Conservation (phyloP, 169 alveolate species). For the Perkinsus olseni region DNA sequence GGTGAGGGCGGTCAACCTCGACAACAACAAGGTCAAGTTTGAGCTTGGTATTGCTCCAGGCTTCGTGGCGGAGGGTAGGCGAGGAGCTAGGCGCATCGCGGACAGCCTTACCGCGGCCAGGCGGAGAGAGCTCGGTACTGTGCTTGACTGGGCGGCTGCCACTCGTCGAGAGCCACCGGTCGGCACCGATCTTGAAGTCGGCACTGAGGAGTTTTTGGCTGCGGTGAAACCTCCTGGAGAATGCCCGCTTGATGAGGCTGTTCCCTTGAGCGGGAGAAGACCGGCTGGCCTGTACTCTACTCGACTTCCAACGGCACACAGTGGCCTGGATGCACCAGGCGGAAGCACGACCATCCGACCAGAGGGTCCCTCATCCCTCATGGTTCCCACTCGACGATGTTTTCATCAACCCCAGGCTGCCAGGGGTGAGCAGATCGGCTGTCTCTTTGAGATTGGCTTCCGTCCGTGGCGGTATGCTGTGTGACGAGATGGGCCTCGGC, state of each 20-base stretch:
- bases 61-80: background rate
- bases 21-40: background rate
- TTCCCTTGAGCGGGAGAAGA: background rate
- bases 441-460: background rate
- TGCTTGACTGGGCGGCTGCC: background rate
- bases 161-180: background rate
- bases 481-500: conserved; percentile 39
- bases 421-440: background rate
- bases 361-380: background rate
- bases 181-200: background rate
- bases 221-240: background rate
- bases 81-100: background rate
- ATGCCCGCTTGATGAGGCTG: background rate
- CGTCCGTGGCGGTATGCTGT: conserved; percentile 33
- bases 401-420: background rate
- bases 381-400: background rate
- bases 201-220: background rate
- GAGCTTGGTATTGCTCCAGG: background rate
- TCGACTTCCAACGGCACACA: background rate
- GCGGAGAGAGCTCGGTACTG: background rate
- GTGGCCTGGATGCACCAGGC: background rate
- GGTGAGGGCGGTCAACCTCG: background rate
- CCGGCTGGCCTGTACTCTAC: background rate
- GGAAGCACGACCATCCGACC: background rate
- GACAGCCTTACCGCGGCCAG: background rate